Conservation (phyloP, 2,329 filamentous ascomycete species). For the Arthroderma sp. region DNA sequence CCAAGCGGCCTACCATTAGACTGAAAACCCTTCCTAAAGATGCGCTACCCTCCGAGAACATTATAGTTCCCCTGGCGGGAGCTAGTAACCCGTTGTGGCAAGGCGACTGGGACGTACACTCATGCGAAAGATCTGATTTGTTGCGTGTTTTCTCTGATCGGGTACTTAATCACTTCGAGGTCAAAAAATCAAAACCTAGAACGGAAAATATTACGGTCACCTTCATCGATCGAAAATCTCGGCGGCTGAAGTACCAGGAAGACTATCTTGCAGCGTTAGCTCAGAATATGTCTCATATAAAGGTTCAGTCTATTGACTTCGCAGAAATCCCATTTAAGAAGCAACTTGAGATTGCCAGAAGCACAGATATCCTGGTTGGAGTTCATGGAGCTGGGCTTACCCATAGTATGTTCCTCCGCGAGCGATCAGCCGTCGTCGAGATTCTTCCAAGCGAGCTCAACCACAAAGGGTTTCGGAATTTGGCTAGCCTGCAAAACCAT, state of each 20-base stretch:
- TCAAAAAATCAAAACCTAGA: conserved; percentile 6
- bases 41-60: conserved; percentile 11
- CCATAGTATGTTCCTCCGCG: conserved; percentile 29
- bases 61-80: conserved; percentile 31
- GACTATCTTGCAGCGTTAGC: conserved; percentile 17
- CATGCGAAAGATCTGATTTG: conserved; percentile 20
- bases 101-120: conserved; percentile 24
- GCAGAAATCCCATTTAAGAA: conserved; percentile 24
- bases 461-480: conserved; percentile 30
- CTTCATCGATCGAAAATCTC: conserved; percentile 24
- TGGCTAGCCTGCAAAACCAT: conserved; percentile 26
- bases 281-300: conserved; percentile 15
- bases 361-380: conserved; percentile 32
- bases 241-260: conserved; percentile 20
- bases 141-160: conserved; percentile 23
- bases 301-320: conserved; percentile 26
- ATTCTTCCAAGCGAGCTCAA: conserved; percentile 27
- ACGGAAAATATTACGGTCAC: conserved; percentile 17
- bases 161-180: conserved; percentile 19
- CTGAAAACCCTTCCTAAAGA: conserved; percentile 8
- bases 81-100: conserved; percentile 32
- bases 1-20: conserved; percentile 19
- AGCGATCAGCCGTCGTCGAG: conserved; percentile 28
- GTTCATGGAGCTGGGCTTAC: conserved; percentile 35
- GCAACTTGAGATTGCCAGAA: conserved; percentile 24